Conservation (phyloP, 805 yeast genomes). For the Nakazawaea pomicola region DNA sequence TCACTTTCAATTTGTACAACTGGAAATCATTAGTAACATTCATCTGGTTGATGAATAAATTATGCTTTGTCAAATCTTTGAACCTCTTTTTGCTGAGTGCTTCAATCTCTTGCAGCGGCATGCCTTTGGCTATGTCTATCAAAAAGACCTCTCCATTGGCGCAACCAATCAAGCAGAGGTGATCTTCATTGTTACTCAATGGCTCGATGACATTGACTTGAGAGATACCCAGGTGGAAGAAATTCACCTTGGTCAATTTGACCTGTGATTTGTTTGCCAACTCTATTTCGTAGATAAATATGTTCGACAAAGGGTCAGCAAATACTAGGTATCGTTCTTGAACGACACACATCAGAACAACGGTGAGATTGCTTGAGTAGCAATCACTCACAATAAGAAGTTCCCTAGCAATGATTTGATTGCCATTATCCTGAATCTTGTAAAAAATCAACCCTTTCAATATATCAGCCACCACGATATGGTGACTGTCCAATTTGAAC, state of each 20-base stretch:
- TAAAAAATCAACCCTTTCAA: slow-evolving; percentile 1
- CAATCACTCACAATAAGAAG: no score
- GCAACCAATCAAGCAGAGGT: slow-evolving; percentile 2
- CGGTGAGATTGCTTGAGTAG: not conserved
- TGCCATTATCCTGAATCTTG: not conserved
- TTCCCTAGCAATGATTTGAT: not conserved
- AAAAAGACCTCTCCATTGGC: slow-evolving; percentile 1
- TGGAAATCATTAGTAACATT: no score
- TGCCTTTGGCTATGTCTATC: not conserved
- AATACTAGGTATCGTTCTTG: not conserved
- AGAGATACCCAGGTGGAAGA: not conserved
- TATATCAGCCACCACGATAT: not conserved
- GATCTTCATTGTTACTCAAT: not conserved
- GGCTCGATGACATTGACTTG: not conserved
- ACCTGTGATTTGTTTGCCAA: not conserved
- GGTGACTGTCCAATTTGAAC: not conserved
- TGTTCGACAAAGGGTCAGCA: not conserved
- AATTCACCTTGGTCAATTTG: not conserved
- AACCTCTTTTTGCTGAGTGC: not conserved
- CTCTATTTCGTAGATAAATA: not conserved
- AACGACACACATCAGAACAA: not conserved
- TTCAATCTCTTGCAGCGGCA: not conserved
- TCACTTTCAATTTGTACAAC: not conserved
- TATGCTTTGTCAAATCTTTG: not conserved
- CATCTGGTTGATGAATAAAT: no score